Base-by-base conservation (phyloP, 768 basidiomycete genomes). In the Pleurotus salmoneostramineus region DNA sequence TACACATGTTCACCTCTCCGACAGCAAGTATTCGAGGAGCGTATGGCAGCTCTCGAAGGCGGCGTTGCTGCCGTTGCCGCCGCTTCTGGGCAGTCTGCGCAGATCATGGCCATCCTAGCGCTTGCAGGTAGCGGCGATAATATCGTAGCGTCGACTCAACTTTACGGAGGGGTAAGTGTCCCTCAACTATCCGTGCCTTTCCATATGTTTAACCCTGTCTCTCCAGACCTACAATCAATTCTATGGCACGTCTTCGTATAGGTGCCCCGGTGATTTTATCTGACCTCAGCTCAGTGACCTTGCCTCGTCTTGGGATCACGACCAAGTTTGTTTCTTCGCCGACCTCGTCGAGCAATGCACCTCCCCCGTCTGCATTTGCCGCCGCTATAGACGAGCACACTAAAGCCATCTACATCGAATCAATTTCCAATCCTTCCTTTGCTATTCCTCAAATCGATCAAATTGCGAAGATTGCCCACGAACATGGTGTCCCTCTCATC, bases 1-100 rank as follows among this genome's bases (percentile, higher is more conserved):
- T 56, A 47, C 33, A 14, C 40, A 50, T 54, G 43, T 12, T n/a
- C 15, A 8, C 1, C 4, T 35, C 14, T 48, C 36, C 37, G 46
- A 8, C 62, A 89, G 88, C 85, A 85, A 56, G 87, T 91, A 0
- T 91, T 93, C 62, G 91, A 93, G 69, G 79, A 85, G 57, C 83
- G 91, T 5, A 85, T 92, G 27, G 85, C 88, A 3, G 87, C 87
- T 0, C 77, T 93, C n/a, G 91, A 93, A 68, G 88, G 89, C 7
- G 91, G 91, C 27, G 76, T 74, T 1, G 89, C 88, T 0, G 91
- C 91, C 5, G 78, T 93, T 3, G 90, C 90, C 2, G 77, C 85
- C 0, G 73, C 88, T 3, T 88, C 86, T 56, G 91, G 91, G 0
- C 89, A 91, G 66, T 75, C 87, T 6, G 91, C 90, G 0, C 89